Conservation (phyloP, 805 yeast species). For the Metschnikowia orientalis region DNA sequence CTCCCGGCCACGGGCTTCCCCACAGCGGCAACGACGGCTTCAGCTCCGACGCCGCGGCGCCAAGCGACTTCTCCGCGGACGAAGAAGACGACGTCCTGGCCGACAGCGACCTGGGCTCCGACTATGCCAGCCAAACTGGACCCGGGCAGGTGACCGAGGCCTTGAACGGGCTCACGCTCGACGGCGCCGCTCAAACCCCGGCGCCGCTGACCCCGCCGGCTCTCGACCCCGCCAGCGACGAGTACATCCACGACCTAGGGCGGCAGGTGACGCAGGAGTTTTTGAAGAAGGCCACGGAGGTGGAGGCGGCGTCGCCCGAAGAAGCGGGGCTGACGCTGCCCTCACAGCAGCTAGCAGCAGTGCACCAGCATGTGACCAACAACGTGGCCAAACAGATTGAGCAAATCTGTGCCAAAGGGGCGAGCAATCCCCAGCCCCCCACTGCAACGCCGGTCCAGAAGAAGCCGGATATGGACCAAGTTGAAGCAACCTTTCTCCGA, state of each 20-base stretch:
- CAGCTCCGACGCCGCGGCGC: conserved; percentile 1
- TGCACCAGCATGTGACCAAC: conserved; percentile 27
- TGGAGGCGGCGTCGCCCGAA: conserved; percentile 19
- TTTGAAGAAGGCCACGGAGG: conserved; percentile 30
- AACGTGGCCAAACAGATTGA: conserved; percentile 30
- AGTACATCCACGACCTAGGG: conserved; percentile 31
- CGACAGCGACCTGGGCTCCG: not conserved
- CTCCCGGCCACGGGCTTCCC: not conserved
- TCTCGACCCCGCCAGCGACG: conserved; percentile 4
- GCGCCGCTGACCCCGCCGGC: not conserved
- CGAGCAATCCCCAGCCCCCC: conserved; percentile 10
- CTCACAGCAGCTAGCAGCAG: conserved; percentile 19
- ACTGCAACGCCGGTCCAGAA: conserved; percentile 1
- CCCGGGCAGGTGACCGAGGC: conserved; percentile 2
- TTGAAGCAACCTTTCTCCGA: conserved; percentile 23
- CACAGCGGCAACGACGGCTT: not conserved
- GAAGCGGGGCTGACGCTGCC: conserved; percentile 7
- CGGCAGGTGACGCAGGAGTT: conserved; percentile 31
- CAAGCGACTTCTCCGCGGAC: not conserved
- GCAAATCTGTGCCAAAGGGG: conserved; percentile 9
- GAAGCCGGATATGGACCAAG: conserved; percentile 16
- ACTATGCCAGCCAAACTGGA: not conserved
- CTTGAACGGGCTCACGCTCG: conserved; percentile 2
- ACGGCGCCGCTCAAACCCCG: not conserved
- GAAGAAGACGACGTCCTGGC: not conserved